Base-by-base conservation (phyloP, 306 rosid species). In the Prunus mongolica region DNA sequence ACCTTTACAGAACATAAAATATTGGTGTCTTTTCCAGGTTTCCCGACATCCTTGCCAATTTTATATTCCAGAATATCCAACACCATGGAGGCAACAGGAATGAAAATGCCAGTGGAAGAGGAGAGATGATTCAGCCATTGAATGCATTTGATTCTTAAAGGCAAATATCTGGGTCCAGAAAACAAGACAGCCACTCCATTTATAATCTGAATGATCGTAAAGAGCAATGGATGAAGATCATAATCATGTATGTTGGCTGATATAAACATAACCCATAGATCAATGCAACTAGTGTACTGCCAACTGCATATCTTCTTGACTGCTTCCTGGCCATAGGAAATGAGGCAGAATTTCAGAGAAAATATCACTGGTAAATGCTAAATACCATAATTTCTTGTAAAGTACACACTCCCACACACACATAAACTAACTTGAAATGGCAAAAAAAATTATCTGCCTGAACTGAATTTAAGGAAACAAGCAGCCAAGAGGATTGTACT, bases 101-200 rank as follows among this genome's bases (percentile, higher is more conserved):
- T 92, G 88, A 90, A 95, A 87, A 88, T 73, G 64, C 97, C 97
- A 79, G 90, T 87, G 52, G 96, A 89, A 71, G 82, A 76, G 45
- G 99, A 88, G 67, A 95, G 93, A 70, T 77, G 70, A 91, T 90
- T 95, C 79, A 90, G 86, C 99, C 97, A 95, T 47, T 84, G 90
- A 82, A 95, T 81, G 84, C 97, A 95, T 84, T 85, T 88, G 76
- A 92, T 75, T 87, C 96, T 90, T 67, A 90, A 82, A 34, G 99
- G 99, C 79, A 95, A 87, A 88, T 95, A 95, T 89, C 97, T 95
- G 60, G 97, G 96, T 63, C 99, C 97, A 45, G 90, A 87, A 87
- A 92, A 95, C 82, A 95, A 74, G 61, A 83, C 74, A 69, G 90
- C 89, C 81, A 95, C 80, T 74, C 97, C 99, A 75, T 88, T 89